Evolutionary conservation across 306 rosid species (phyloP).

Genomic region (Trifolium pratense): DNA sequence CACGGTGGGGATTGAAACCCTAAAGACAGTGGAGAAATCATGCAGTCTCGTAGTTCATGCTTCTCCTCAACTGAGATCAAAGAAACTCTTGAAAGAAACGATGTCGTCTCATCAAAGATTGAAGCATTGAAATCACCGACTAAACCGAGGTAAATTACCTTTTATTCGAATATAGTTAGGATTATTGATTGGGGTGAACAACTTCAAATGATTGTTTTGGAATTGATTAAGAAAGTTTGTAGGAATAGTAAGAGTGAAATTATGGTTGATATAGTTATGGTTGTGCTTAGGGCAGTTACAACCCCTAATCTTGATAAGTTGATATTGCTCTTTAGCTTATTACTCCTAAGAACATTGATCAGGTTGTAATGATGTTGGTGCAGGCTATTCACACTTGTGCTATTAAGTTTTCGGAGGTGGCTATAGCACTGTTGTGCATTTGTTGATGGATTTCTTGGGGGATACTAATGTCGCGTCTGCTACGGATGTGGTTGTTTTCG

Average conservation of each 20-base stretch:
- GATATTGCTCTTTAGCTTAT: conserved; percentile 88
- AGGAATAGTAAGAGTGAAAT: conserved; percentile 74
- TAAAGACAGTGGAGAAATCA: no score
- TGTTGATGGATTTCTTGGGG: conserved; percentile 97
- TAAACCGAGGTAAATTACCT: conserved; percentile 70
- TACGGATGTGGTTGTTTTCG: conserved; percentile 90
- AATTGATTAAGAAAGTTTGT: conserved; percentile 87
- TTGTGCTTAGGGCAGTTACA: no score
- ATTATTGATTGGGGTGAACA: conserved; percentile 87
- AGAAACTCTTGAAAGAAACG: no score
- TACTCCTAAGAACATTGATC: conserved; percentile 78
- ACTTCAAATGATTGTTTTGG: conserved; percentile 91
- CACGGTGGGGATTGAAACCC: no score
- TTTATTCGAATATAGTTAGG: conserved; percentile 61
- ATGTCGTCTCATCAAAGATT: no score
- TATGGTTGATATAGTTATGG: no score
- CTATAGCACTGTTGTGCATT: conserved; percentile 91
- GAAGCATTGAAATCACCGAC: no score
- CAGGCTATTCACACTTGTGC: conserved; percentile 96
- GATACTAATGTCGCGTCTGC: conserved; percentile 91
- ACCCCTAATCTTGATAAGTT: no score
- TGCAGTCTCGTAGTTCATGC: no score
- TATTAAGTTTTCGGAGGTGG: conserved; percentile 94
- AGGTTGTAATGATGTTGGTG: conserved; percentile 93
- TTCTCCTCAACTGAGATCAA: no score